These are phyloP conservation scores for Vaccinium myrtillus DNA, from an alignment of 148 eudicot species.

Conservation along the genomic window DNA sequence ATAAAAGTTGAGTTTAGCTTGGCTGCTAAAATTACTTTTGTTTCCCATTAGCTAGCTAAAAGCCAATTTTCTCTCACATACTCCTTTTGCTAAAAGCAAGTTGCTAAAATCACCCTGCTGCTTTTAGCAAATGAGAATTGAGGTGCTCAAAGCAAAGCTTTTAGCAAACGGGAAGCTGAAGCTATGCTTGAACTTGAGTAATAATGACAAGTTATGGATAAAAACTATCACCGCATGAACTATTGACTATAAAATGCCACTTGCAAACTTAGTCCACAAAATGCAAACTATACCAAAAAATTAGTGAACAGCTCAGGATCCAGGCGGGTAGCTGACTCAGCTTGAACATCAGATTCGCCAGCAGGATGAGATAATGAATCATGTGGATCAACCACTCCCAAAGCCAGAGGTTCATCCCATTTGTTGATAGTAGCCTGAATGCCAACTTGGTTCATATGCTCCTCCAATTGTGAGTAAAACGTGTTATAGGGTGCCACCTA, in stretches of 20 bases:
- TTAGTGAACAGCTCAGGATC: conserved; percentile 92
- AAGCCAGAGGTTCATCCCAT: conserved; percentile 89
- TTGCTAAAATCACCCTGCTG: too few species aligned
- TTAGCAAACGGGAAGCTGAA: neutral
- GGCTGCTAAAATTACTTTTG: too few species aligned
- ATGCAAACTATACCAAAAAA: conserved; percentile 61
- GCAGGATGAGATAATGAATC: conserved; percentile 97
- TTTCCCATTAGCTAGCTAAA: too few species aligned
- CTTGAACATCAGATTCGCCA: conserved; percentile 88
- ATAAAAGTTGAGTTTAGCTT: too few species aligned
- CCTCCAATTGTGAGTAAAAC: conserved; percentile 80
- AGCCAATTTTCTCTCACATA: too few species aligned
- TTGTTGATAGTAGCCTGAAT: conserved; percentile 68
- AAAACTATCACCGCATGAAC: neutral
- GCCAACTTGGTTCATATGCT: conserved; percentile 88
- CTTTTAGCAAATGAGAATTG: too few species aligned
- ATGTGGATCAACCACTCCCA: conserved; percentile 94
- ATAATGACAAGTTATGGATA: neutral
- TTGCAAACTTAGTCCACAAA: neutral
- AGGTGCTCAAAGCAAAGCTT: neutral
- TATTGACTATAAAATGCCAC: neutral
- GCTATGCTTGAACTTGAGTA: neutral
- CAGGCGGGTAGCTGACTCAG: conserved; percentile 75
- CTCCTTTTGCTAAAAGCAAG: too few species aligned
- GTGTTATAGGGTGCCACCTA: conserved; percentile 99